Evolutionary conservation across 768 basidiomycete genomes (phyloP), one percentile per base, ranked within the genome.

Genomic region (Trametopsis cervina): DNA sequence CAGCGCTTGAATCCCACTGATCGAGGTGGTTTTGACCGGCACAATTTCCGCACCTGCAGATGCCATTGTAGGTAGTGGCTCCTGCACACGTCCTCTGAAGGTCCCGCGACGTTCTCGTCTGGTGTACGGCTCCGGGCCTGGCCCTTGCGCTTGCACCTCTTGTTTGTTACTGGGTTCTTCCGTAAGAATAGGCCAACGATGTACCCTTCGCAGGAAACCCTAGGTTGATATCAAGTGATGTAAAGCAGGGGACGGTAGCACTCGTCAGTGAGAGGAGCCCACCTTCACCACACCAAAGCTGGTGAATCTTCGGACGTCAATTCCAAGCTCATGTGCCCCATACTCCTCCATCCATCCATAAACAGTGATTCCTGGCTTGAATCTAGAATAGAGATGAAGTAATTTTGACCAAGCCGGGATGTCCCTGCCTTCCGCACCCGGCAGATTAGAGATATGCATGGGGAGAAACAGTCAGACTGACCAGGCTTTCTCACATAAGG

Each of bases 211-310:
- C 13, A 99, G 73, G 63, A 98, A 98, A 0, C 94, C 95, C 83
- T 88, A 52, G n/a, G 22, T 12, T n/a, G n/a, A n/a, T n/a, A n/a
- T n/a, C n/a, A n/a, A n/a, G n/a, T n/a, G n/a, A n/a, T n/a, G n/a
- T n/a, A n/a, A n/a, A n/a, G n/a, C n/a, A n/a, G n/a, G n/a, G n/a
- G n/a, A n/a, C n/a, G n/a, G n/a, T n/a, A n/a, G n/a, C n/a, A n/a
- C n/a, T n/a, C n/a, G n/a, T n/a, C n/a, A n/a, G n/a, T n/a, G n/a
- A n/a, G n/a, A n/a, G 21, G 24, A 41, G n/a, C 55, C 13, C 62
- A 81, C 88, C 69, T 99, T 99, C 69, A 99, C 95, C 20, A 98
- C 89, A 4, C 96, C 96, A 59, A 98, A 99, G 52, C 88, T 93
- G 15, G 91, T 82, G 64, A 99, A 96, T n/a, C 96, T 80, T 7